Evolutionary conservation across 1,284 basidiomycete genomes (phyloP).

Genomic region (Inonotus hispidus): DNA sequence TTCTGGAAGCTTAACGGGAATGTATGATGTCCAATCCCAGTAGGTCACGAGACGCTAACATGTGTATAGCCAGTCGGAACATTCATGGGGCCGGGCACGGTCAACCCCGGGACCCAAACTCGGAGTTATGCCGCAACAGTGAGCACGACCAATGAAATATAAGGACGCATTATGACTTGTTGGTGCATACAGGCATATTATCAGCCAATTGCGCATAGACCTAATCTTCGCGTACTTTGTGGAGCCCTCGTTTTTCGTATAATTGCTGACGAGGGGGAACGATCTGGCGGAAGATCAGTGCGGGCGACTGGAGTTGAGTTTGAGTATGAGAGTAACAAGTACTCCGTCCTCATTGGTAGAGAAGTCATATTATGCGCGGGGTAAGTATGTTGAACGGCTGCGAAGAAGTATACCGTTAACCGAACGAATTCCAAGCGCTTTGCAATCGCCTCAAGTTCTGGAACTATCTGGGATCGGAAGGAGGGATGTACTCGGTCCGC

Average conservation of each 20-base stretch:
- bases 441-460: conserved; percentile 31
- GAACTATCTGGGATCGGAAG: conserved; percentile 38
- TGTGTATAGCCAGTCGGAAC: conserved; percentile 13
- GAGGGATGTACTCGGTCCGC: conserved; percentile 24
- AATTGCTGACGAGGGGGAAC: background rate
- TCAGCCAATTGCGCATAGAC: conserved; percentile 19
- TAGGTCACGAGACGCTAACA: background rate
- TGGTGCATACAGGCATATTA: conserved; percentile 20
- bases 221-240: conserved; percentile 23
- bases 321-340: conserved; percentile 22
- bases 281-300: background rate
- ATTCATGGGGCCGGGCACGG: conserved; percentile 11
- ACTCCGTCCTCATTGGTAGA: conserved; percentile 27
- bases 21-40: conserved; percentile 15
- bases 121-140: conserved; percentile 23
- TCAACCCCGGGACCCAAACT: conserved; percentile 20
- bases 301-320: conserved; percentile 33
- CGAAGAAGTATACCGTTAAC: background rate
- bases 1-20: conserved; percentile 21
- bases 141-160: background rate
- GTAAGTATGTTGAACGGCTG: conserved; percentile 17
- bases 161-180: background rate
- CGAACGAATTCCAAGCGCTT: conserved; percentile 20
- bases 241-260: conserved; percentile 19
- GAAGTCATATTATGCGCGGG: conserved; percentile 36